These are phyloP conservation scores for Porphyrellus cyaneotinctus DNA, from an alignment of 768 basidiomycete species.

Conservation along the genomic window DNA sequence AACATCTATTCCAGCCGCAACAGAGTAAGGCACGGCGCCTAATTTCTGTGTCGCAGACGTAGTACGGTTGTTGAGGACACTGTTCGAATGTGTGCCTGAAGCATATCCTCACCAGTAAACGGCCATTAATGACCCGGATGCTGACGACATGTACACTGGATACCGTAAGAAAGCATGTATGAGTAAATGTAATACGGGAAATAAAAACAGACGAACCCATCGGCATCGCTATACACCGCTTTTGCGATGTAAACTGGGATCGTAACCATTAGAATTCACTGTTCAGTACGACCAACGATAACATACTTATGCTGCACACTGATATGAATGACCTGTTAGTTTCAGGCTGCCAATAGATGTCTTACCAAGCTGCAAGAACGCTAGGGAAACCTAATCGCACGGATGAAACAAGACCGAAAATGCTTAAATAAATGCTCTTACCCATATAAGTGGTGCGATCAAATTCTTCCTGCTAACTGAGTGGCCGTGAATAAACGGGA, in stretches of 20 bases:
- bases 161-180: not conserved
- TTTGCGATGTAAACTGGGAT: not conserved
- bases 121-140: accelerated
- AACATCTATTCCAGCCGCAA: slow-evolving; percentile 3
- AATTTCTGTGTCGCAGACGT: not conserved
- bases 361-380: slow-evolving; percentile 5
- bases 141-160: not conserved
- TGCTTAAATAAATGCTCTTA: not conserved
- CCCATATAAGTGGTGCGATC: not conserved
- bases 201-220: slow-evolving; percentile 4
- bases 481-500: not conserved
- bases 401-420: not conserved
- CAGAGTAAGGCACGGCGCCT: not conserved
- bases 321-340: not conserved
- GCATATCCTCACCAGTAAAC: not conserved
- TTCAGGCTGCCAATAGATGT: no score
- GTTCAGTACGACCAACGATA: not conserved
- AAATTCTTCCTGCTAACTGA: slow-evolving; percentile 9
- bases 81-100: not conserved
- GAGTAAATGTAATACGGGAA: not conserved
- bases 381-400: not conserved
- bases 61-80: not conserved
- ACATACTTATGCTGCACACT: slow-evolving; percentile 5
- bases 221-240: not conserved
- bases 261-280: not conserved